phyloP scores from a whole-genome alignment of 129 eudicot species.

The Ambrosia trifida region DNA sequence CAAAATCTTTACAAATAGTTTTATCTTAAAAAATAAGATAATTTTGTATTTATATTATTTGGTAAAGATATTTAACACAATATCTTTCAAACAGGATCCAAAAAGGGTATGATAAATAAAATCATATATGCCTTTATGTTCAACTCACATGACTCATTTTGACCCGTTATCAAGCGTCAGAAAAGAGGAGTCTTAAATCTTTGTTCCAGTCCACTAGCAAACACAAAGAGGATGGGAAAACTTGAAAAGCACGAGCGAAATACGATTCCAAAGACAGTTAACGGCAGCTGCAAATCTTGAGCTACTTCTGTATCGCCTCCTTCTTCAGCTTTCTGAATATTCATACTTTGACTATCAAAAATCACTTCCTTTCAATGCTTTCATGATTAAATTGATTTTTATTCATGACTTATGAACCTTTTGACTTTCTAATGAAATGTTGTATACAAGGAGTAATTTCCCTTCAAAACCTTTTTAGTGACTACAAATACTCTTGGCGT shows the following conservation, averaged over 20 bases:
- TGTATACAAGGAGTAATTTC: background rate
- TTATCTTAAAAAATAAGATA: no score
- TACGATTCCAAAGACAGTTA: constrained; percentile 3
- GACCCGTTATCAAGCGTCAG: background rate
- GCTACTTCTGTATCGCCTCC: background rate
- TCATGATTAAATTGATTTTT: background rate
- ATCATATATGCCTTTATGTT: no score
- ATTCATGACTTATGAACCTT: background rate
- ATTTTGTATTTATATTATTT: no score
- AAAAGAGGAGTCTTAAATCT: no score
- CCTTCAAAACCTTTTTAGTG: constrained; percentile 1
- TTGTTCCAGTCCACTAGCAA: no score
- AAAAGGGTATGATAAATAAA: no score
- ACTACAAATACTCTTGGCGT: constrained; percentile 13
- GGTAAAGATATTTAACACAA: no score
- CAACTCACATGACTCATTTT: background rate
- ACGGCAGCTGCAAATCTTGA: background rate
- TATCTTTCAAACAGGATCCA: no score
- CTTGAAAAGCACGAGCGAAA: constrained; percentile 71
- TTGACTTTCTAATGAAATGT: constrained; percentile 28
- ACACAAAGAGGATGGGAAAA: constrained; percentile 41
- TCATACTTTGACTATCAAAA: background rate
- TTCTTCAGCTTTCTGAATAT: constrained; percentile 5
- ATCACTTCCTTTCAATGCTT: background rate
- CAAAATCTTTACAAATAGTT: no score